These are phyloP conservation scores for Neofusicoccum laricinum DNA, from an alignment of 2,329 filamentous ascomycete species.

Conservation along the genomic window DNA sequence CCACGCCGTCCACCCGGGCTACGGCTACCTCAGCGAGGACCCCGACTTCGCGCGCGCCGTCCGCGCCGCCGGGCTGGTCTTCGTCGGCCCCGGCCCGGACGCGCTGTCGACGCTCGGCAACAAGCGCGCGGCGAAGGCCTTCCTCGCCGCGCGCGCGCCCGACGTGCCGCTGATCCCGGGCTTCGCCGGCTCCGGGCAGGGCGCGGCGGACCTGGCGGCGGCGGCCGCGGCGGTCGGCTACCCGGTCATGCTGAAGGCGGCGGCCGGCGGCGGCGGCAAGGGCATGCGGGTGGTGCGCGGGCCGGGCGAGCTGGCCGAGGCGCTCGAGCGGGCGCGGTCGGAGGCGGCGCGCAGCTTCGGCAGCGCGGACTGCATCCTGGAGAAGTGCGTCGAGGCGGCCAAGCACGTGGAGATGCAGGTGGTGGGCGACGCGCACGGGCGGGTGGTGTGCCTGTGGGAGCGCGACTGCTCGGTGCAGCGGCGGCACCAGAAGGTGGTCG, in stretches of 20 bases:
- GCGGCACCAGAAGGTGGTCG: constrained; percentile 85
- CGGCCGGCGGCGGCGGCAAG: constrained; percentile 66
- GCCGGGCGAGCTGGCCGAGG: constrained; percentile 66
- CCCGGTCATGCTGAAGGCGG: constrained; percentile 63
- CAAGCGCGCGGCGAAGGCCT: constrained; percentile 56
- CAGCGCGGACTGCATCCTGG: constrained; percentile 79
- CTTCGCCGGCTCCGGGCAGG: constrained; percentile 47
- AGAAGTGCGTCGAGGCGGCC: constrained; percentile 75
- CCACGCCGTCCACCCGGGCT: constrained; percentile 64
- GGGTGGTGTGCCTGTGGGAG: constrained; percentile 78
- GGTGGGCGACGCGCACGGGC: constrained; percentile 77
- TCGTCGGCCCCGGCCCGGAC: constrained; percentile 57
- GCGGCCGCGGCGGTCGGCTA: constrained; percentile 46
- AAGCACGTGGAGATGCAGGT: constrained; percentile 89
- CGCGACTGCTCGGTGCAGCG: constrained; percentile 85
- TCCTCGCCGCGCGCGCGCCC: constrained; percentile 47
- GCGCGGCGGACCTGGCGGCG: constrained; percentile 46
- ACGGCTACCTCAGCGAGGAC: constrained; percentile 66
- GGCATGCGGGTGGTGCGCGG: constrained; percentile 73
- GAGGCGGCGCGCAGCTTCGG: constrained; percentile 79
- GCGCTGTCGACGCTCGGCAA: constrained; percentile 56
- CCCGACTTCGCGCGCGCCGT: constrained; percentile 58
- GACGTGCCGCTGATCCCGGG: constrained; percentile 56
- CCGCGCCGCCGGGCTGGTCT: constrained; percentile 54
- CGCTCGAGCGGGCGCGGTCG: constrained; percentile 67